These are phyloP conservation scores for Diplotaxis tenuifolia DNA, from an alignment of 345 rosid species.

Conservation along the genomic window DNA sequence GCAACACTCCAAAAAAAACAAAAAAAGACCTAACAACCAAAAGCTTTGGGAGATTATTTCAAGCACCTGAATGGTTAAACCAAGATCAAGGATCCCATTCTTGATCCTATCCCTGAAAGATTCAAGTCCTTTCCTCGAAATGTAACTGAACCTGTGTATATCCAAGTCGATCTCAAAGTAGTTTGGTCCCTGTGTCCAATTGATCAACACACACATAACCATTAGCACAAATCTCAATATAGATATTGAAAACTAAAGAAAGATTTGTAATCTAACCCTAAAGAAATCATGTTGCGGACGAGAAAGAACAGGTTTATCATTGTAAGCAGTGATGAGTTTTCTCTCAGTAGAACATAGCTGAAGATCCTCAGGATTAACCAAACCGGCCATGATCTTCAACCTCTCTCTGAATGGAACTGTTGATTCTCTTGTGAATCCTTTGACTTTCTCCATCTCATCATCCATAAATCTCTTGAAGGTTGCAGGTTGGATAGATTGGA, in stretches of 20 bases:
- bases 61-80: conserved; percentile 81
- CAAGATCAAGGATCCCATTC: conserved; percentile 61
- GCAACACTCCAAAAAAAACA: neutral
- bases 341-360: conserved; percentile 62
- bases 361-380: conserved; percentile 77
- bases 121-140: conserved; percentile 83
- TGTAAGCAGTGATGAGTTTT: conserved; percentile 71
- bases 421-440: conserved; percentile 61
- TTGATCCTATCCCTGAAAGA: conserved; percentile 65
- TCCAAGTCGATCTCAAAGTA: conserved; percentile 84
- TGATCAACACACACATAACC: neutral
- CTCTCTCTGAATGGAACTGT: conserved; percentile 72
- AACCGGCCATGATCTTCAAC: conserved; percentile 66
- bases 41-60: neutral
- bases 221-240: neutral
- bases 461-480: conserved; percentile 67
- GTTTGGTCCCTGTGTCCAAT: conserved; percentile 63
- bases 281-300: conserved; percentile 84
- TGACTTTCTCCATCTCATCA: conserved; percentile 69
- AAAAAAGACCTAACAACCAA: neutral
- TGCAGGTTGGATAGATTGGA: conserved; percentile 77
- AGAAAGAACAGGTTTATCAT: conserved; percentile 77
- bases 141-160: conserved; percentile 82
- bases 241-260: neutral
- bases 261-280: conserved; percentile 38